Evolutionary conservation across 2,329 filamentous ascomycete genomes (phyloP).

Genomic region (Ilyonectria destructans): DNA sequence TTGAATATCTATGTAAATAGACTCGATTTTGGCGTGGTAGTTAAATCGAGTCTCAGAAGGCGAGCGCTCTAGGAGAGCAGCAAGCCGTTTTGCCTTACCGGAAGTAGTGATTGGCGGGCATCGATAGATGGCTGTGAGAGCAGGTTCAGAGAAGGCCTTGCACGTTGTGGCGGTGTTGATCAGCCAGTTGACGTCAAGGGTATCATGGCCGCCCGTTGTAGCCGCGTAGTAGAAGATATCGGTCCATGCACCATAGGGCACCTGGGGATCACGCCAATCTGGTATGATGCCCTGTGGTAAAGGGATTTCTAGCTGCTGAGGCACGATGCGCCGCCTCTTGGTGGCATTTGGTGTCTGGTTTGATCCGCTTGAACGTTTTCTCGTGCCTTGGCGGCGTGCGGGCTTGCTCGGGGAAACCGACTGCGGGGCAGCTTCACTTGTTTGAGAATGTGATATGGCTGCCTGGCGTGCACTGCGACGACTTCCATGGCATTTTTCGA

Average conservation of each 20-base stretch:
- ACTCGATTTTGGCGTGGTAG: slow-evolving; percentile 81
- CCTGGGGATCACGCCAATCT: slow-evolving; percentile 67
- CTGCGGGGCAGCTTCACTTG: background rate
- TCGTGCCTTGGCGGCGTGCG: slow-evolving; percentile 23
- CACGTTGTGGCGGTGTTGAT: slow-evolving; percentile 75
- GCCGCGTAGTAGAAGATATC: slow-evolving; percentile 81
- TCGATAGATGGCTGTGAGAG: slow-evolving; percentile 80
- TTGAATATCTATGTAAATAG: slow-evolving; percentile 80
- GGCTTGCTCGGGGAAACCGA: background rate
- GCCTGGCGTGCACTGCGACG: slow-evolving; percentile 38
- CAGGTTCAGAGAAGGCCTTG: slow-evolving; percentile 79
- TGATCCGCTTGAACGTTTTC: slow-evolving; percentile 36
- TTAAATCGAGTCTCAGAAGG: slow-evolving; percentile 68
- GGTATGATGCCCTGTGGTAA: slow-evolving; percentile 57
- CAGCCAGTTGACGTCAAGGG: slow-evolving; percentile 74
- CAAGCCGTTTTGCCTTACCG: slow-evolving; percentile 62
- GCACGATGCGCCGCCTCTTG: slow-evolving; percentile 43
- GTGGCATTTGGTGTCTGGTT: slow-evolving; percentile 25
- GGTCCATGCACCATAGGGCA: slow-evolving; percentile 80
- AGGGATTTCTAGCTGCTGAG: slow-evolving; percentile 25
- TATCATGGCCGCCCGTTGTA: slow-evolving; percentile 59
- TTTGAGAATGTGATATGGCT: slow-evolving; percentile 26
- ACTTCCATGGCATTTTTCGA: slow-evolving; percentile 12
- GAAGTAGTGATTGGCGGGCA: slow-evolving; percentile 74
- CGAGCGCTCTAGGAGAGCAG: slow-evolving; percentile 70